These are phyloP conservation scores for Musa balbisiana DNA, from an alignment of 202 grass and related monocot genomes.

Conservation along the genomic window DNA sequence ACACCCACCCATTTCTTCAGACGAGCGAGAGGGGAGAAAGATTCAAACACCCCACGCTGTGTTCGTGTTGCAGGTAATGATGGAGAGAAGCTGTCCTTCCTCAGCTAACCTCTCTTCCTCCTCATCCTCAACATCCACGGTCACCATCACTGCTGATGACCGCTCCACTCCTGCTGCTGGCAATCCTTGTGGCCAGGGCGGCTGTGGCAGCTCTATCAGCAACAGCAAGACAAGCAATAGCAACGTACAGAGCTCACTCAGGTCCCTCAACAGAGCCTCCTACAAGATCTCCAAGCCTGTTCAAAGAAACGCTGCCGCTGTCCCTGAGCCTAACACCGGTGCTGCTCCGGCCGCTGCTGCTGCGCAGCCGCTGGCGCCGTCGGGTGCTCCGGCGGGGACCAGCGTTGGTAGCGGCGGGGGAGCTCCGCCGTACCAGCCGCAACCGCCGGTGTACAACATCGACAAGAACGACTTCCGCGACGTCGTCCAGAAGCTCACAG, in stretches of 20 bases:
- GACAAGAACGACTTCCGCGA: constrained; percentile 97
- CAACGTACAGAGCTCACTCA: constrained; percentile 37
- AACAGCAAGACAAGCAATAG: background rate
- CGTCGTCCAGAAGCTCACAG: constrained; percentile 94
- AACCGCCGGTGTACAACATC: constrained; percentile 96
- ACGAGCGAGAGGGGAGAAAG: too few relatives aligned
- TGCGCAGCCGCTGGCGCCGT: constrained; percentile 22
- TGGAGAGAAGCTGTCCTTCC: constrained; percentile 7
- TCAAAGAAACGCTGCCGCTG: constrained; percentile 12
- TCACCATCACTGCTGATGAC: constrained; percentile 35
- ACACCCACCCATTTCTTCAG: too few relatives aligned
- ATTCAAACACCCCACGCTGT: too few relatives aligned
- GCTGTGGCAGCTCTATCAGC: background rate
- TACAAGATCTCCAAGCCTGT: constrained; percentile 91
- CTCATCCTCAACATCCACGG: background rate
- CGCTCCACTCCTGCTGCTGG: background rate
- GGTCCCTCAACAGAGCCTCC: constrained; percentile 79
- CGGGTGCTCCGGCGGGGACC: background rate
- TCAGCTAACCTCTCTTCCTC: constrained; percentile 6
- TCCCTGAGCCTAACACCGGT: background rate
- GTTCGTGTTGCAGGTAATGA: background rate
- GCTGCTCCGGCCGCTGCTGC: constrained; percentile 18
- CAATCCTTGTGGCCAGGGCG: background rate
- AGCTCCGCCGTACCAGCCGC: constrained; percentile 38
- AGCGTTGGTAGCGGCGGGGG: constrained; percentile 11